phyloP scores from a whole-genome alignment of 176 grass and related monocot genomes.

The Melocanna baccifera region DNA sequence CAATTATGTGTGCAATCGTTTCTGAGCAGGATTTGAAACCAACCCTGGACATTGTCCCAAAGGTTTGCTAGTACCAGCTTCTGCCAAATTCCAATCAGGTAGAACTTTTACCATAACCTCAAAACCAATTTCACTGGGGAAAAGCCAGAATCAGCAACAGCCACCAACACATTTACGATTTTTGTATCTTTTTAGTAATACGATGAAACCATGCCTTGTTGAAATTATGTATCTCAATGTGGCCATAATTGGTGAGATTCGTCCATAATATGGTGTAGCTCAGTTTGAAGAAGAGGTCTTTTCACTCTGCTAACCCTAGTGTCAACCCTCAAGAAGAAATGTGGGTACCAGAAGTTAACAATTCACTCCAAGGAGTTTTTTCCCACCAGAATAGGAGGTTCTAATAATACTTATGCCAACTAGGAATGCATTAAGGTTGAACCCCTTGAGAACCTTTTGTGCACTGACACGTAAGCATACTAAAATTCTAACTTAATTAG shows the following conservation, averaged over 20 bases:
- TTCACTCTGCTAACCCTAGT: background rate
- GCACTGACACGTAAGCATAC: background rate
- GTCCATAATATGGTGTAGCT: background rate
- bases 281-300: background rate
- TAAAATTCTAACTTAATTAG: background rate
- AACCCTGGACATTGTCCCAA: background rate
- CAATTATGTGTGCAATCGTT: background rate
- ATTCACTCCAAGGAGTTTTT: background rate
- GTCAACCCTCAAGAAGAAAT: constrained; percentile 11
- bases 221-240: background rate
- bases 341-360: background rate
- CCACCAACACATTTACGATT: background rate
- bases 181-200: background rate
- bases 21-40: background rate
- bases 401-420: background rate
- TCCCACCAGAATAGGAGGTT: background rate
- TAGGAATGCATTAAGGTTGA: background rate
- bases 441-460: background rate
- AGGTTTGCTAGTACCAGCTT: background rate
- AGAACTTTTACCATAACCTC: background rate
- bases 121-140: background rate
- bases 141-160: background rate
- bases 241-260: background rate
- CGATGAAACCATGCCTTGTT: background rate
- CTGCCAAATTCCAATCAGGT: background rate